Evolutionary conservation across 306 rosid genomes (phyloP).

Genomic region (Erythrophleum fordii): DNA sequence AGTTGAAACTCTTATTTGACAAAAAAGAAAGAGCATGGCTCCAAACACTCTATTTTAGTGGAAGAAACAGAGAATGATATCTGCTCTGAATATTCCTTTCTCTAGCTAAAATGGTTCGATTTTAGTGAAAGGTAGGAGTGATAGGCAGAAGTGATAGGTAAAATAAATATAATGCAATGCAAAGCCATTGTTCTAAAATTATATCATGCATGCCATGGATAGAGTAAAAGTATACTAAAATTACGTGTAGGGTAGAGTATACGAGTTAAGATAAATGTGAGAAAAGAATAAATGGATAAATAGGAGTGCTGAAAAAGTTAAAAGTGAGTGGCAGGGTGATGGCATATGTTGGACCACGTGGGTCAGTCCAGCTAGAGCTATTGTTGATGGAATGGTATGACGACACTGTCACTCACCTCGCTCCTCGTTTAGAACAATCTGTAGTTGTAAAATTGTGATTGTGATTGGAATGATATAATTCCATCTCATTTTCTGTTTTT

Average conservation of each 20-base stretch:
- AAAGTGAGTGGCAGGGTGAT: neutral
- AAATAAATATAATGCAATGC: neutral
- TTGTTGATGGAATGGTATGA: neutral
- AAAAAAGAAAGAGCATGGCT: neutral
- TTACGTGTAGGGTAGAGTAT: neutral
- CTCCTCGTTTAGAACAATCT: constrained; percentile 4
- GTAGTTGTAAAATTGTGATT: neutral
- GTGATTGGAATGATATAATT: neutral
- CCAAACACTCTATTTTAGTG: neutral
- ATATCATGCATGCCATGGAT: neutral
- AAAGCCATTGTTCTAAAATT: neutral
- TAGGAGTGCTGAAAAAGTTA: neutral
- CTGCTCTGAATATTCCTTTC: neutral
- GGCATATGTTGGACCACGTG: constrained; percentile 15
- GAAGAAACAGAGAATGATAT: neutral
- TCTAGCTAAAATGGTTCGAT: neutral
- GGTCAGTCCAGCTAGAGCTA: constrained; percentile 5
- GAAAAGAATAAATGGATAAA: no score
- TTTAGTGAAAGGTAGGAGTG: neutral
- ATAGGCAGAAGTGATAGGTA: neutral
- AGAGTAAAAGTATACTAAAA: neutral
- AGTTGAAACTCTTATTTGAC: no score
- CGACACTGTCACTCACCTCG: constrained; percentile 2
- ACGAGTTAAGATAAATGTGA: neutral
- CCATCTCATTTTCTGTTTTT: no score